Evolutionary conservation across 2,329 filamentous ascomycete genomes (phyloP).

Genomic region (Alternaria hordeiaustralica): DNA sequence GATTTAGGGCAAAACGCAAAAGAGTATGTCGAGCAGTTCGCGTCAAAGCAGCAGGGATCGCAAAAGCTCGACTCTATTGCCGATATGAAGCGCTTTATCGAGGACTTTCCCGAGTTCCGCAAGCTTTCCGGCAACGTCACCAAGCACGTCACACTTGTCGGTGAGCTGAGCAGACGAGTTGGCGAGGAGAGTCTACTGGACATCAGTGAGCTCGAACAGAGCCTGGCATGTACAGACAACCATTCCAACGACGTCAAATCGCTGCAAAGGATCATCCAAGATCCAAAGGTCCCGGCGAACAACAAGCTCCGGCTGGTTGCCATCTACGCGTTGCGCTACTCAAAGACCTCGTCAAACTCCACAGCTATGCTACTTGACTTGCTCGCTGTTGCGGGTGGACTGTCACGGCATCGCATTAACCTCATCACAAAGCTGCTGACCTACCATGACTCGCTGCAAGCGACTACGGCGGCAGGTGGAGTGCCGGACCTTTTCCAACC

Average conservation of each 20-base stretch:
- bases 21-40: slow-evolving; percentile 98
- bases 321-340: slow-evolving; percentile 92
- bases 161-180: slow-evolving; percentile 88
- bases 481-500: slow-evolving; percentile 93
- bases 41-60: slow-evolving; percentile 94
- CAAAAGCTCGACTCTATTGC: slow-evolving; percentile 96
- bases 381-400: slow-evolving; percentile 80
- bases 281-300: slow-evolving; percentile 75
- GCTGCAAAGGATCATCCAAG: slow-evolving; percentile 84
- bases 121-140: slow-evolving; percentile 97
- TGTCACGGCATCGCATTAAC: slow-evolving; percentile 76
- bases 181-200: slow-evolving; percentile 88
- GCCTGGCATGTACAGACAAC: slow-evolving; percentile 94
- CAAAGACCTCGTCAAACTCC: slow-evolving; percentile 82
- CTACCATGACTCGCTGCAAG: slow-evolving; percentile 87
- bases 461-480: slow-evolving; percentile 72
- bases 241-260: slow-evolving; percentile 91
- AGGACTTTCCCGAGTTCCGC: slow-evolving; percentile 97
- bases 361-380: slow-evolving; percentile 86
- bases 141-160: slow-evolving; percentile 96
- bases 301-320: slow-evolving; percentile 90
- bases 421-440: slow-evolving; percentile 81
- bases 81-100: slow-evolving; percentile 99
- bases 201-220: slow-evolving; percentile 96
- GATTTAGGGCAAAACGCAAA: slow-evolving; percentile 96